Percentiles rank a stretch among this genome's conserved stretches.
phyloP scores from a whole-genome alignment of 805 yeast genomes.

The Zygosaccharomyces lentus region DNA sequence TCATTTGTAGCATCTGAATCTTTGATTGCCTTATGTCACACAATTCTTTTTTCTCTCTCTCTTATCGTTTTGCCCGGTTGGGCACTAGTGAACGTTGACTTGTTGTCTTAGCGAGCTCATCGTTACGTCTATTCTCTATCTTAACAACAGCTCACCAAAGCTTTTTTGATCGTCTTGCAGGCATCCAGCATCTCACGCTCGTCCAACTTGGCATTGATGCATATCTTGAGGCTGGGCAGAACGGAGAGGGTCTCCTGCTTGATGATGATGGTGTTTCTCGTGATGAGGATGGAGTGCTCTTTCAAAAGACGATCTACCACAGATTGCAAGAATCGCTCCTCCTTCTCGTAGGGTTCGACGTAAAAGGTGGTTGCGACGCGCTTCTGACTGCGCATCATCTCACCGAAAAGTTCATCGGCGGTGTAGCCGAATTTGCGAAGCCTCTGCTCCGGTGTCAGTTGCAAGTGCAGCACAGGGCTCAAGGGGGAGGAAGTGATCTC shows the following conservation, averaged over 20 bases:
- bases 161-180: slow-evolving; percentile 25
- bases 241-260: slow-evolving; percentile 73
- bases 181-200: slow-evolving; percentile 43
- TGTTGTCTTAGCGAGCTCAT: neutral
- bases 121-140: neutral
- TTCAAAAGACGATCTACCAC: slow-evolving; percentile 55
- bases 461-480: slow-evolving; percentile 69
- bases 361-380: slow-evolving; percentile 33
- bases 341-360: slow-evolving; percentile 40
- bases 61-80: neutral
- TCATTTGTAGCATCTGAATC: neutral
- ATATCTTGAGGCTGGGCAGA: slow-evolving; percentile 55
- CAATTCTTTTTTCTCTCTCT: neutral
- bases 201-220: slow-evolving; percentile 45
- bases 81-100: neutral
- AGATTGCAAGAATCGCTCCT: slow-evolving; percentile 58
- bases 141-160: neutral
- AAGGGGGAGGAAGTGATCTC: slow-evolving; percentile 51
- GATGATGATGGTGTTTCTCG: slow-evolving; percentile 58
- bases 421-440: slow-evolving; percentile 32
- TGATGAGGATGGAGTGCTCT: slow-evolving; percentile 53
- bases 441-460: slow-evolving; percentile 43
- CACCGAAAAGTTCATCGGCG: slow-evolving; percentile 26
- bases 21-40: neutral
- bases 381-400: slow-evolving; percentile 28